Base-by-base conservation (phyloP, 306 rosid species). In the Trifolium subterraneum region DNA sequence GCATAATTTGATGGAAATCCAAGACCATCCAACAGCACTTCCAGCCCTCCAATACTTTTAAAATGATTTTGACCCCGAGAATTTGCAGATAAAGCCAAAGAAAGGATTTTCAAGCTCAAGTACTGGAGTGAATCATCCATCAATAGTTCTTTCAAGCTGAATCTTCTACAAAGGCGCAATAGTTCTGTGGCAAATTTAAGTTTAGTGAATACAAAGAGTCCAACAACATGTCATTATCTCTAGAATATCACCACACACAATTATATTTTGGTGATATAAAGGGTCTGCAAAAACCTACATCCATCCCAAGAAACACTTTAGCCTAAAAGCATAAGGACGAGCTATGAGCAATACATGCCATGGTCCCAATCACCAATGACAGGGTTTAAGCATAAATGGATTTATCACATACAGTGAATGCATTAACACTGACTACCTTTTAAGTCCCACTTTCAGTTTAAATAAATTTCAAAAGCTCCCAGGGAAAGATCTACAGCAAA, bases 11-110 rank as follows among this genome's bases (percentile, higher is more conserved):
- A 87, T 22, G 94, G 86, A 80, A 88, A 71, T 68, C 98, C 98
- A 83, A 94, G 96, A 79, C 97, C 95, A 86, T 94, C 98, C 87
- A 94, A 73, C 83, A 94, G 84, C 82, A 91, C 98, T 85, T 94
- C 98, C 87, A 90, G 91, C 48, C 98, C 98, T 68, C 98, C 98
- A 69, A 94, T 91, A 87, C 98, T 94, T 87, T 86, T 94, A 77
- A 94, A 94, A 90, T 88, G 97, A 81, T 86, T 88, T 87, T 94
- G 98, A 72, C 91, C 93, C 78, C 98, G 90, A 48, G 97, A 86
- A 74, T 94, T 94, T 59, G 91, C 83, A 65, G 92, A 82, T 80
- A 94, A 84, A 65, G 95, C 89, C 68, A 86, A 85, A 73, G 81
- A 85, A 33, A 94, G 95, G 79, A 90, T 85, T 87, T 87, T 91